Conservation (phyloP, 73 alveolate species). For the Tetrahymena borealis region DNA sequence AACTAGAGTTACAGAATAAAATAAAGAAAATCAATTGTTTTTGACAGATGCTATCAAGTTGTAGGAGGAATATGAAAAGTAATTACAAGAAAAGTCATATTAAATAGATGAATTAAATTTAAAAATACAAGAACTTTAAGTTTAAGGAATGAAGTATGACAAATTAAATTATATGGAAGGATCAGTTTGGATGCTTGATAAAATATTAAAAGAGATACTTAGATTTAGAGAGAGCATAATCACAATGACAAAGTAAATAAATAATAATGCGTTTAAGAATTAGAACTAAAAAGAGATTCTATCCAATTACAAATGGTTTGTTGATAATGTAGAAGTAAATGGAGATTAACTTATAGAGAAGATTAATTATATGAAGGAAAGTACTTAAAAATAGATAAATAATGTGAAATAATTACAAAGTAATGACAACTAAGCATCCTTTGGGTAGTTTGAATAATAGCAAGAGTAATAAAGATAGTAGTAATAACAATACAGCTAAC, state of each 20-base stretch:
- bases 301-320: not conserved
- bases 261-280: not conserved
- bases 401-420: not conserved
- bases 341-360: not conserved
- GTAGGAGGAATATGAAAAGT: not conserved
- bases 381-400: not conserved
- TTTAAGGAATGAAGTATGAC: not conserved
- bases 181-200: not conserved
- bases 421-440: not conserved
- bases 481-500: not conserved
- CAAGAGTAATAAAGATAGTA: not conserved
- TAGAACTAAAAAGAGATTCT: not conserved
- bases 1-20: not conserved
- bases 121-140: not conserved
- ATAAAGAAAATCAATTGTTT: not conserved
- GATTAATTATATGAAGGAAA: not conserved
- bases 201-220: not conserved
- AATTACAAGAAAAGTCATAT: not conserved
- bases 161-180: not conserved
- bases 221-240: not conserved
- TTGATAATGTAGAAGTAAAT: not conserved
- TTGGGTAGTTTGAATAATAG: not conserved
- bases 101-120: not conserved
- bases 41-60: not conserved
- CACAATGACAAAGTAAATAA: not conserved